These are phyloP conservation scores for Cytidiella melzeri DNA, from an alignment of 768 basidiomycete genomes.

Conservation along the genomic window DNA sequence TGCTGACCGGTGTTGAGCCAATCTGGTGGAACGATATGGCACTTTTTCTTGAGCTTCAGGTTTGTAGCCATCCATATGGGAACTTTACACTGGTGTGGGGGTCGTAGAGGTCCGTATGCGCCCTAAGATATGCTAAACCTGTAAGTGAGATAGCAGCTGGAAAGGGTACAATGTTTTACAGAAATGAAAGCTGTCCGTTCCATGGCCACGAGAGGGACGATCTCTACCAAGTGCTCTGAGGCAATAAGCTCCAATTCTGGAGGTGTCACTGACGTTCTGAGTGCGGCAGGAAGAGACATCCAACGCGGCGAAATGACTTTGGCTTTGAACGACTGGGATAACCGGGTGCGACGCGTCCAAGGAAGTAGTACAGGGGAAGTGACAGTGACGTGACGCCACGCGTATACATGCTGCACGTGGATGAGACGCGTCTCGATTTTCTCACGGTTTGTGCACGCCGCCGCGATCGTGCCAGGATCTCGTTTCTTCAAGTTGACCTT, in stretches of 20 bases:
- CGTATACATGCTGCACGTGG: slow-evolving; percentile 13
- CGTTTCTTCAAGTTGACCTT: not conserved
- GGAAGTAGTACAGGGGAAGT: not conserved
- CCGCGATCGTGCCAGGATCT: not conserved
- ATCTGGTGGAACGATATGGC: slow-evolving; percentile 82
- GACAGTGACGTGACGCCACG: slow-evolving; percentile 4
- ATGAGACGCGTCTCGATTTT: slow-evolving; percentile 7
- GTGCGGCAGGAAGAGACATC: slow-evolving; percentile 75
- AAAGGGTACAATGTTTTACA: too few species aligned
- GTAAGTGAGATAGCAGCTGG: too few species aligned
- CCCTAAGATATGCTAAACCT: slow-evolving; percentile 47
- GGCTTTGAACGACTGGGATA: too few species aligned
- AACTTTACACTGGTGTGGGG: slow-evolving; percentile 78
- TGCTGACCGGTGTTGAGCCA: slow-evolving; percentile 83
- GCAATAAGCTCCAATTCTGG: slow-evolving; percentile 87
- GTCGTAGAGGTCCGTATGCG: slow-evolving; percentile 86
- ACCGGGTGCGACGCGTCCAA: too few species aligned
- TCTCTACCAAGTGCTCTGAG: slow-evolving; percentile 77
- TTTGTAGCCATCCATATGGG: slow-evolving; percentile 96
- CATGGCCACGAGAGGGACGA: slow-evolving; percentile 86
- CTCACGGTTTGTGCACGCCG: slow-evolving; percentile 9
- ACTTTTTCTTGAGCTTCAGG: slow-evolving; percentile 91
- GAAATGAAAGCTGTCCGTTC: slow-evolving; percentile 89
- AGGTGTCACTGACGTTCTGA: slow-evolving; percentile 71
- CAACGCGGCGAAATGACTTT: not conserved